Evolutionary conservation across 441 rosid genomes (phyloP), one percentile per base, ranked within the genome.

Genomic region (Populus hybrid): DNA sequence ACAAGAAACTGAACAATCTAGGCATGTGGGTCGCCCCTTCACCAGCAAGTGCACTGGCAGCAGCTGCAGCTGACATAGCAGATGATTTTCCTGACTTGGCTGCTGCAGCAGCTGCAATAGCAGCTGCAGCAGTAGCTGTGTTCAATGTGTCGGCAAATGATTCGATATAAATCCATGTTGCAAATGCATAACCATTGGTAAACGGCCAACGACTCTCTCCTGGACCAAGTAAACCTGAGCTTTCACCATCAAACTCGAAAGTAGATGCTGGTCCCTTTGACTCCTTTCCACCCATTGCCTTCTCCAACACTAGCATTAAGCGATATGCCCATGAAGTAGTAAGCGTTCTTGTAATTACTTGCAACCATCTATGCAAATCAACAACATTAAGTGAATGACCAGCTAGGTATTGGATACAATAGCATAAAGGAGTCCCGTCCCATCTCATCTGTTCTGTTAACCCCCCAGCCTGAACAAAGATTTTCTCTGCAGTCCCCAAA

Each of bases 181-280:
- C 97, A 86, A 97, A 94, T 34, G 95, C 97, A 76, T 93, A 97
- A 40, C 99, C 99, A 86, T 87, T 97, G 73, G 86, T 81, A 87
- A 97, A 97, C 35, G 99, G 99, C 99, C 99, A 97, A 70, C 98
- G 97, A 77, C 98, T 93, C 84, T 97, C 99, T 74, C 98, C 99
- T 24, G 99, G 97, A 82, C 98, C 98, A 88, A 97, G 98, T 89
- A 97, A 89, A 83, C 99, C 99, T 81, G 99, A 97, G 84, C 93
- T 94, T 87, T 97, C 99, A 68, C 99, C 99, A 87, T 97, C 98
- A 89, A 97, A 97, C 84, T 97, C 99, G 68, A 97, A 97, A 67
- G 98, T 93, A 75, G 87, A 88, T 63, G 92, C 88, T 61, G 99
- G 99, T 76, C 99, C 99, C 84, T 90, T 97, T 53, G 97, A 88